Evolutionary conservation across 2,329 filamentous ascomycete species (phyloP), one percentile per base, ranked within the genome.

Genomic region (Daldinia sp.): DNA sequence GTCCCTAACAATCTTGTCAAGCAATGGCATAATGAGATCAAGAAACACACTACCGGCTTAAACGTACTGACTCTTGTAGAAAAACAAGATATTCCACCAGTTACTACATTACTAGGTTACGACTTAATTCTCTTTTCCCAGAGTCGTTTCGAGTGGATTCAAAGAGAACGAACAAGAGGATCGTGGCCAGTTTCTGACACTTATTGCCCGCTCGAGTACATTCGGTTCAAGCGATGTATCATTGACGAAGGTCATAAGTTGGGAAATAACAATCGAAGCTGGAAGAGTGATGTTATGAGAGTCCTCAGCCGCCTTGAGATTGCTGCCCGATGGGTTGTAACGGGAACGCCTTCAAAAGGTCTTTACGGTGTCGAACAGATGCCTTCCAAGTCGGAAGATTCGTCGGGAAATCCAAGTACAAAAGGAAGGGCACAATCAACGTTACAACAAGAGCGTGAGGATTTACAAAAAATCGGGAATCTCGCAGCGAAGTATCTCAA

Each of bases 191-290:
- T 64, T 50, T 34, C 63, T 27, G 75, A 75, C 65, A 34, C 60
- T 29, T 74, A 83, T 8, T 91, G 87, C 1, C 85, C 90, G 0
- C 77, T 97, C 15, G 87, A 87, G 35, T 77, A 85, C 6, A 77
- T 97, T 3, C 93, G 92, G 69, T 97, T 94, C 84, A 89, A 97
- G 70, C 85, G 94, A 1, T 89, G 96, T 47, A 94, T 98, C 45
- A 90, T 96, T 15, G 94, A 98, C 67, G 94, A 97, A 81, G 94
- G 94, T 0, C 93, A 97, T 74, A 90, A 86, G 61, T 88, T 97
- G 61, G 92, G 92, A 0, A 90, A 91, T 34, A 85, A 85, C 0
- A 83, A 77, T 19, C 62, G 66, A 4, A 79, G 80, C 8, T 81
- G 80, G 52, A 86, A 82, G 68, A 92, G 87, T 43, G 81, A 84